Evolutionary conservation across 2,329 filamentous ascomycete genomes (phyloP), one percentile per base, ranked within the genome.

Genomic region (Myriangium duriaei): DNA sequence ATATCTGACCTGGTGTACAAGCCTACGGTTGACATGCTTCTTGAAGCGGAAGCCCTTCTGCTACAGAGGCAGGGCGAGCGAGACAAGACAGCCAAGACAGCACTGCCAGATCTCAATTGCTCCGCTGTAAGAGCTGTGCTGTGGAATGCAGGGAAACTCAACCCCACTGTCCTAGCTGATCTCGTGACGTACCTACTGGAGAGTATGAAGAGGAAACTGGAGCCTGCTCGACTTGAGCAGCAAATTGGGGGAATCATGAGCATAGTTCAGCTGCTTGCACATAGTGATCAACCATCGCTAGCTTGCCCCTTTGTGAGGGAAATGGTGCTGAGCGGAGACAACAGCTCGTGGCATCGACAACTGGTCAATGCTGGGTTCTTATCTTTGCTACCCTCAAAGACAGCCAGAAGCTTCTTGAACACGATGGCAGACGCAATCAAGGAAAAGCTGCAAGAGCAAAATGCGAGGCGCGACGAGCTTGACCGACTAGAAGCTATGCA

Each of bases 341-440:
- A 60, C 24, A 63, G 59, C 45, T 61, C 63, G 0, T 64, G 62
- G 62, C 61, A 64, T 46, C 53, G 62, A 4, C 40, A 47, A 24
- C 38, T 64, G 2, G 44, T 64, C 2, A 51, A 51, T 3, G 21
- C 34, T 6, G 44, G 45, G 1, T 53, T 61, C n/a, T 42, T 64
- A 14, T 49, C 49, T 2, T 42, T 51, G 4, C 47, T 64, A 1
- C 43, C 60, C 0, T 48, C 54, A 7, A 26, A n/a, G 21, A 26
- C 21, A n/a, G 21, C 21, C 7, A 7, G 21, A 7, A n/a, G n/a
- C 7, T 26, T 26, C n/a, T n/a, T 26, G 7, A 7, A 26, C 21
- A 7, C 21, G 7, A 26, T 26, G 7, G 21, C 21, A 7, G 21
- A 26, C n/a, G 21, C 21, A n/a, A 26, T 26, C n/a, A 26, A 26